Evolutionary conservation across 176 grass and related monocot genomes (phyloP).

Genomic region (Otatea glauca): DNA sequence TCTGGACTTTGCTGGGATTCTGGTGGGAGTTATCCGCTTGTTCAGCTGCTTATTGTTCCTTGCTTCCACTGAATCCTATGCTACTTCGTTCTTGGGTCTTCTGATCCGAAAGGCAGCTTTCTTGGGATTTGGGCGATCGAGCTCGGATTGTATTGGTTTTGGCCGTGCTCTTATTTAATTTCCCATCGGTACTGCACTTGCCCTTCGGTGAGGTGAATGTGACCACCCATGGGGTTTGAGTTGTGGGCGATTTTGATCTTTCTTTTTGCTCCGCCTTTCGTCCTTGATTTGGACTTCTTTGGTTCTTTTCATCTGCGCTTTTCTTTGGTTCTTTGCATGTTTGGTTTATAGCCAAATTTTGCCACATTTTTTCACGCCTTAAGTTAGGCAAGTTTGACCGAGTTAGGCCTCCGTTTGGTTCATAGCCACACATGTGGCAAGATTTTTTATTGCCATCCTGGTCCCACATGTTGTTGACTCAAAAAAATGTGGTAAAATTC

Average conservation of each 20-base stretch:
- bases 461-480: too few species aligned
- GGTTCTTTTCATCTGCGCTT: constrained; percentile 15
- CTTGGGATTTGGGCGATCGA: constrained; percentile 8
- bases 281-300: neutral
- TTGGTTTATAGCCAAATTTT: too few species aligned
- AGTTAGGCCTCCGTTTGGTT: too few species aligned
- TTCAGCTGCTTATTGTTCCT: too few species aligned
- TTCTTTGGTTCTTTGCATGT: too few species aligned
- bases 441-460: too few species aligned
- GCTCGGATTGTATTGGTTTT: neutral
- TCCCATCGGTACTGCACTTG: neutral
- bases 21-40: neutral
- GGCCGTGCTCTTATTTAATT: neutral
- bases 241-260: neutral
- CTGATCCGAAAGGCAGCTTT: neutral
- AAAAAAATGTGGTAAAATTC: too few species aligned
- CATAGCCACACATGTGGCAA: too few species aligned
- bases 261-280: constrained; percentile 8
- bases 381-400: too few species aligned
- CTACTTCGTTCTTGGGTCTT: neutral
- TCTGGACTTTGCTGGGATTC: neutral
- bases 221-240: neutral
- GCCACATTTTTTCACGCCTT: too few species aligned
- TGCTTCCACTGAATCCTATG: neutral
- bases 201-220: neutral